phyloP scores from a whole-genome alignment of 2,329 filamentous ascomycete genomes.

The Cytospora leucostoma region DNA sequence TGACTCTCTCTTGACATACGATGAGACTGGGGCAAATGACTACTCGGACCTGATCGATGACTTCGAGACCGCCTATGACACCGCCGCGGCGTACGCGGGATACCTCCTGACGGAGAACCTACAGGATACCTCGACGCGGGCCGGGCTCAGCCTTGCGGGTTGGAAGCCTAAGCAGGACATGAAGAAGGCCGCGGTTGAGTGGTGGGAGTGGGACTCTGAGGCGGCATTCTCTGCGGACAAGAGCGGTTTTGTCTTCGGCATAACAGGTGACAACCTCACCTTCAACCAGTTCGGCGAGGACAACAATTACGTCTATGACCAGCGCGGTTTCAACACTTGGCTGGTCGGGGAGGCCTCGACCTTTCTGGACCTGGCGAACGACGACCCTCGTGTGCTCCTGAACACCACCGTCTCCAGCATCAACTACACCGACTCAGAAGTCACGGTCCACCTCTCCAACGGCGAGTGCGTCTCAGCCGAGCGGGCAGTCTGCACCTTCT shows the following conservation, averaged over 20 bases:
- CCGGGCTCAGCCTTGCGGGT: constrained; percentile 59
- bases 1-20: constrained; percentile 59
- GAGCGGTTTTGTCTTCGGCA: constrained; percentile 56
- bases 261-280: constrained; percentile 59
- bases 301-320: constrained; percentile 63
- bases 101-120: constrained; percentile 58
- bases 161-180: constrained; percentile 63
- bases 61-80: constrained; percentile 49
- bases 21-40: constrained; percentile 56
- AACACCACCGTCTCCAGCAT: constrained; percentile 59
- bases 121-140: constrained; percentile 62
- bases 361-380: constrained; percentile 48
- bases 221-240: constrained; percentile 58
- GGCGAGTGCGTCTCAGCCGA: constrained; percentile 59
- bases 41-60: constrained; percentile 52
- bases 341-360: constrained; percentile 58
- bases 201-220: constrained; percentile 61
- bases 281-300: constrained; percentile 63
- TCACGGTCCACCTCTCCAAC: constrained; percentile 54
- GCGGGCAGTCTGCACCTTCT: constrained; percentile 68
- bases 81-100: constrained; percentile 55
- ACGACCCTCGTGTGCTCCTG: constrained; percentile 60
- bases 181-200: constrained; percentile 61
- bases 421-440: constrained; percentile 51
- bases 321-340: constrained; percentile 61